A percentile compares a stretch with the other conserved stretches of the same genome.
Evolutionary conservation across 805 yeast species (phyloP).

Genomic region (Wickerhamiella bombiphila): DNA sequence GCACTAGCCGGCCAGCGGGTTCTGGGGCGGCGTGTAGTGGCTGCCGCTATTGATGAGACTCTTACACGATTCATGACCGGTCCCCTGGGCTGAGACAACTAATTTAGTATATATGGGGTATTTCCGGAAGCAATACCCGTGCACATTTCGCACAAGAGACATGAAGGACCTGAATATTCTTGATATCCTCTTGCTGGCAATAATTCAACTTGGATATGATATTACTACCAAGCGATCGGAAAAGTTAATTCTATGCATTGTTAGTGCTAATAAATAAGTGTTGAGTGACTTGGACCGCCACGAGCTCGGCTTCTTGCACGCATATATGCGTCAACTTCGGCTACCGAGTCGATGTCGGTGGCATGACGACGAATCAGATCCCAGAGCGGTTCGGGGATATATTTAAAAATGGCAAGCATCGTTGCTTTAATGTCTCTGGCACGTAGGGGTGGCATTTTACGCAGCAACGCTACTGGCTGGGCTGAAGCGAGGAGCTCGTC

Average conservation of each 20-base stretch:
- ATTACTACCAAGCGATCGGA: too few relatives aligned
- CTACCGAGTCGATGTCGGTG: constrained; percentile 28
- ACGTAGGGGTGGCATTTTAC: constrained; percentile 58
- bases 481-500: constrained; percentile 40
- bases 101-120: too few relatives aligned
- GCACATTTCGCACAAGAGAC: too few relatives aligned
- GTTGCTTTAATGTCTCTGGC: constrained; percentile 64
- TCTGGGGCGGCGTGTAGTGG: constrained; percentile 2
- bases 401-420: constrained; percentile 65
- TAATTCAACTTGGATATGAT: too few relatives aligned
- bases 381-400: constrained; percentile 52
- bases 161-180: too few relatives aligned
- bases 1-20: constrained; percentile 39
- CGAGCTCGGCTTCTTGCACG: constrained; percentile 1
- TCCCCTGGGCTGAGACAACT: too few relatives aligned
- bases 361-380: constrained; percentile 50
- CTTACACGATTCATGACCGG: too few relatives aligned
- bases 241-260: too few relatives aligned
- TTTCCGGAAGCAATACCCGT: too few relatives aligned
- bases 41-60: not conserved
- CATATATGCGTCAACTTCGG: constrained; percentile 8
- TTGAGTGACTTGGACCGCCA: not conserved
- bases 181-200: not conserved
- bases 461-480: constrained; percentile 59
- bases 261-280: not conserved